These are phyloP conservation scores for Fusarium sp. DNA, from an alignment of 2,329 filamentous ascomycete species.

Conservation along the genomic window DNA sequence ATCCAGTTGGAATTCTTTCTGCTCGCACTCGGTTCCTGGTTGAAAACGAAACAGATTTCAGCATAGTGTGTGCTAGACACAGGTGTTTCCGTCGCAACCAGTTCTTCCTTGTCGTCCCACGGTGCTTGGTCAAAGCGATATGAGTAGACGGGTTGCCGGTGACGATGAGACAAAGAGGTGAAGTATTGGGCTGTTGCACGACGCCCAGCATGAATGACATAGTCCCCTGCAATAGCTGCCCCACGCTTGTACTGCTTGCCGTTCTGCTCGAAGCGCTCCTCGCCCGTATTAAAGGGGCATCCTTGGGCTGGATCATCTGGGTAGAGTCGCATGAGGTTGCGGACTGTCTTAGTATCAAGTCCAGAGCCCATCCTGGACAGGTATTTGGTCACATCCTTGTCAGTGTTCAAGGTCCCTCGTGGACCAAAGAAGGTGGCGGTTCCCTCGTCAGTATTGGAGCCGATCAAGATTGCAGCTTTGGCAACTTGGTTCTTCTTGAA, in stretches of 20 bases:
- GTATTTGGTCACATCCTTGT: not conserved
- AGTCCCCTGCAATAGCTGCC: not conserved
- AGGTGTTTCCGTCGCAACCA: not conserved
- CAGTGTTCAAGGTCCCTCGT: not conserved
- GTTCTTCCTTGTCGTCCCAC: not conserved
- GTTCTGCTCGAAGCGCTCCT: not conserved
- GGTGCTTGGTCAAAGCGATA: not conserved
- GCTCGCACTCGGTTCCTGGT: not conserved
- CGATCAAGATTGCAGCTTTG: not conserved
- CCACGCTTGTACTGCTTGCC: not conserved
- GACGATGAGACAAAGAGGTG: not conserved
- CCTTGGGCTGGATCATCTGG: not conserved
- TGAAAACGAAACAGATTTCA: not conserved
- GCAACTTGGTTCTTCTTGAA: not conserved
- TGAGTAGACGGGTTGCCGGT: not conserved
- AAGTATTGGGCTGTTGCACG: not conserved
- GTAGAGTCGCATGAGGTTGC: not conserved
- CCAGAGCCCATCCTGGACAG: not conserved
- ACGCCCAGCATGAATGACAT: not conserved
- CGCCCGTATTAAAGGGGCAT: not conserved
- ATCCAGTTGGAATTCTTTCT: not conserved
- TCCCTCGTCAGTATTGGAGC: not conserved
- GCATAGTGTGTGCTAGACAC: not conserved
- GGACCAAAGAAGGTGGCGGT: not conserved
- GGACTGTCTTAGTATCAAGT: not conserved